Conservation (phyloP, 2,329 filamentous ascomycete genomes). For the Lachnellula arida region DNA sequence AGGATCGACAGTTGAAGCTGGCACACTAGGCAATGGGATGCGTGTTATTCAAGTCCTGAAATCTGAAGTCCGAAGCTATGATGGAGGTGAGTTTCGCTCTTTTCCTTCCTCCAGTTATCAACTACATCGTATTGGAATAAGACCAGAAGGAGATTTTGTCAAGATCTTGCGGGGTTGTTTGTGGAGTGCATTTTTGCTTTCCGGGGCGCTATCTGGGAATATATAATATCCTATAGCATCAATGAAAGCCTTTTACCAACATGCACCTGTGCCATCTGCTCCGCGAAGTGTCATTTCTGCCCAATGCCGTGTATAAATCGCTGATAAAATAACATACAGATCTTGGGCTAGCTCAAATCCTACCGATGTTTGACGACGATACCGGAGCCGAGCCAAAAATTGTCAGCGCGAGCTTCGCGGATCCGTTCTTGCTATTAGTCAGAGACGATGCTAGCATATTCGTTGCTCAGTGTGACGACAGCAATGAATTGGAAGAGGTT, state of each 20-base stretch:
- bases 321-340: conserved; percentile 45
- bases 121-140: conserved; percentile 4
- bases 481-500: conserved; percentile 80
- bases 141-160: conserved; percentile 12
- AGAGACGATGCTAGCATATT: conserved; percentile 79
- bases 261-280: conserved; percentile 28
- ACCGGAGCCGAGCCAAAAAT: conserved; percentile 76
- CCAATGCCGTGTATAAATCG: conserved; percentile 5
- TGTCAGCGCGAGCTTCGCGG: conserved; percentile 75
- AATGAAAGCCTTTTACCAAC: conserved; percentile 35
- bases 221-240: conserved; percentile 35
- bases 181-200: conserved; percentile 19
- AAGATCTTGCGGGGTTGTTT: conserved; percentile 5
- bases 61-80: conserved; percentile 84
- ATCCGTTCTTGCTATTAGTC: conserved; percentile 79
- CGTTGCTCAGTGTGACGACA: conserved; percentile 73
- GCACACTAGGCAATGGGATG: conserved; percentile 72
- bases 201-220: conserved; percentile 32
- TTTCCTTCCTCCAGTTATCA: conserved; percentile 10
- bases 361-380: conserved; percentile 89
- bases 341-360: conserved; percentile 82
- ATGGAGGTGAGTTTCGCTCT: conserved; percentile 61
- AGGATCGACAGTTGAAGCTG: conserved; percentile 80
- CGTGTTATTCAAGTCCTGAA: conserved; percentile 84
- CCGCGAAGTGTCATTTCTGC: conserved; percentile 14